Conservation (phyloP, 371 early-diverging fungal species). For the Mortierella sp. region DNA sequence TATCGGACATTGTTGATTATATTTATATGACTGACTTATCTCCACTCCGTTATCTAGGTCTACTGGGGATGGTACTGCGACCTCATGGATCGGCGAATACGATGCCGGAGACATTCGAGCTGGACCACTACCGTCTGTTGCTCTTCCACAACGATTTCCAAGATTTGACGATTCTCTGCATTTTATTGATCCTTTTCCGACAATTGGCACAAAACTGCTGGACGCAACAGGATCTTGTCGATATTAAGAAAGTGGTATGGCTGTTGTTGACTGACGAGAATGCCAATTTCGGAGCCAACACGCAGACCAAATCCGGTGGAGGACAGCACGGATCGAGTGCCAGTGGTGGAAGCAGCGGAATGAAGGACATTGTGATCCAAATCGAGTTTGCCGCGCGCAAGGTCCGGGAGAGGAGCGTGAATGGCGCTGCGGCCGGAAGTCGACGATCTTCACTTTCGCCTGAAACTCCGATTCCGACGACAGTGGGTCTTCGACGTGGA, state of each 20-base stretch:
- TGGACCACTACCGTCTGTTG: constrained; percentile 74
- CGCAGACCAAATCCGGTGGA: not conserved
- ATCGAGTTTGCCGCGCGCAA: constrained; percentile 56
- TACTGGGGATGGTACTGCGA: constrained; percentile 50
- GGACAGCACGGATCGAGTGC: constrained; percentile 10
- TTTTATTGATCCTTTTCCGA: constrained; percentile 75
- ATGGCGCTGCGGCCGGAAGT: not conserved
- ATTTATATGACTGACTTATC: not conserved
- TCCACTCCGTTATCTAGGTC: constrained; percentile 22
- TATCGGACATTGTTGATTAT: not conserved
- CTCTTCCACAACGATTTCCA: constrained; percentile 82
- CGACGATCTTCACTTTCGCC: constrained; percentile 27
- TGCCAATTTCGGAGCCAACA: constrained; percentile 47
- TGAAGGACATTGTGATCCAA: constrained; percentile 57
- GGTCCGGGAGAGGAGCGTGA: constrained; percentile 45
- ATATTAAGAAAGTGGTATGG: constrained; percentile 60
- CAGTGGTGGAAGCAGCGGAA: constrained; percentile 31
- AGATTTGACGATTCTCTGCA: constrained; percentile 74
- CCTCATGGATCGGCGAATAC: constrained; percentile 32
- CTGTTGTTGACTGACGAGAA: constrained; percentile 59
- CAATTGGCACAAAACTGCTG: constrained; percentile 63
- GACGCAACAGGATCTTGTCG: constrained; percentile 58
- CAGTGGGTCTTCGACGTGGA: constrained; percentile 15
- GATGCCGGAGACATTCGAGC: constrained; percentile 70
- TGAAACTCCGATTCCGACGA: constrained; percentile 16